These are phyloP conservation scores for Leucosporidium creatinivorum DNA, from an alignment of 768 basidiomycete species.

Conservation along the genomic window DNA sequence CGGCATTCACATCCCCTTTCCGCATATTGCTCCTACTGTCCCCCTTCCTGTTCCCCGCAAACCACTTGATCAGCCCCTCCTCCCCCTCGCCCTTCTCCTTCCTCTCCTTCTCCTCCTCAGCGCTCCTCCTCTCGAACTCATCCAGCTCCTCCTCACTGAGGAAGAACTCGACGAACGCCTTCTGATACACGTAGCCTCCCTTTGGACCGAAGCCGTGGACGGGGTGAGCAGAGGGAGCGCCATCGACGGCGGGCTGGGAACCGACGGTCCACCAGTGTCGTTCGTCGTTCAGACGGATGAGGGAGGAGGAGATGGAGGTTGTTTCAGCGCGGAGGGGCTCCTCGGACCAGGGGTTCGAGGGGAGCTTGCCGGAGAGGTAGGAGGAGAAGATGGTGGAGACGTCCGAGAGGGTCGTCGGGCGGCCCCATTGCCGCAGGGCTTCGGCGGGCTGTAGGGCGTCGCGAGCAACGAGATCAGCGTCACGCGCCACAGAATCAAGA, in stretches of 20 bases:
- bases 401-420: conserved; percentile 59
- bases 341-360: conserved; percentile 81
- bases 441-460: conserved; percentile 51
- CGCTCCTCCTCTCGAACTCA: conserved; percentile 26
- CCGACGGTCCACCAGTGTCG: conserved; percentile 92
- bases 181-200: conserved; percentile 93
- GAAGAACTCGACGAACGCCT: conserved; percentile 96
- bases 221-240: conserved; percentile 61
- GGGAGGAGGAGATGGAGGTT: conserved; percentile 63
- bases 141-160: conserved; percentile 45
- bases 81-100: conserved; percentile 51
- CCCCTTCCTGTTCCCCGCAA: conserved; percentile 59
- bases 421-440: conserved; percentile 66
- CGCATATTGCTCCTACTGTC: conserved; percentile 71
- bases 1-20: conserved; percentile 76
- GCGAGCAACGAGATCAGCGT: neutral
- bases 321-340: conserved; percentile 77
- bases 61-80: conserved; percentile 37
- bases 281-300: conserved; percentile 62
- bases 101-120: conserved; percentile 47
- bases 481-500: too few species aligned
- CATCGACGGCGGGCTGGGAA: conserved; percentile 90
- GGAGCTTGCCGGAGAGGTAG: conserved; percentile 61
- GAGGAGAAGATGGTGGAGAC: conserved; percentile 70
- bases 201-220: conserved; percentile 89